Conservation (phyloP, 768 basidiomycete species). For the Suillus subaureus region DNA sequence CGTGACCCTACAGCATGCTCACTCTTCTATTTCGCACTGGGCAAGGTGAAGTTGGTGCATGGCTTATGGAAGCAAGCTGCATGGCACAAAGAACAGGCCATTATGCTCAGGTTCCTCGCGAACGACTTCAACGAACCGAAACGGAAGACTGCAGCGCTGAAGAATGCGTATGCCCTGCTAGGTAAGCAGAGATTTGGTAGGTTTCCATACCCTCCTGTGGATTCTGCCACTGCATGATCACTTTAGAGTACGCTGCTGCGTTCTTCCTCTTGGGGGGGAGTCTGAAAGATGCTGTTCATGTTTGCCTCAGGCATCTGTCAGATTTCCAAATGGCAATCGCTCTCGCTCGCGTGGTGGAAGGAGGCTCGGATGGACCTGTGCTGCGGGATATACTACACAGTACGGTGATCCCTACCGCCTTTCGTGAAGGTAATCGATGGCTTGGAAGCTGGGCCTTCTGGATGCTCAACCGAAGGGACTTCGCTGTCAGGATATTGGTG, state of each 20-base stretch:
- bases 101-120: slow-evolving; percentile 89
- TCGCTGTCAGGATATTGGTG: slow-evolving; percentile 87
- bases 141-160: slow-evolving; percentile 92
- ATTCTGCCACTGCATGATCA: slow-evolving; percentile 10
- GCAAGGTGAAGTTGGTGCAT: slow-evolving; percentile 89
- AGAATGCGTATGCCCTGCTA: slow-evolving; percentile 93
- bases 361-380: slow-evolving; percentile 79
- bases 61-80: slow-evolving; percentile 95
- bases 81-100: slow-evolving; percentile 86
- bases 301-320: slow-evolving; percentile 83
- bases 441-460: slow-evolving; percentile 96
- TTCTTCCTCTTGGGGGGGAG: slow-evolving; percentile 94
- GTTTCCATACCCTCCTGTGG: slow-evolving; percentile 26
- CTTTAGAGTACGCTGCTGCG: slow-evolving; percentile 88
- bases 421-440: slow-evolving; percentile 89
- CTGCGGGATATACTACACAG: slow-evolving; percentile 69
- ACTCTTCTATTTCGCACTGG: slow-evolving; percentile 92
- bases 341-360: slow-evolving; percentile 82
- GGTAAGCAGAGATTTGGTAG: slow-evolving; percentile 90
- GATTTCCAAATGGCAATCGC: slow-evolving; percentile 93
- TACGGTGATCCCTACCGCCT: slow-evolving; percentile 82
- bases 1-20: slow-evolving; percentile 91
- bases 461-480: slow-evolving; percentile 83
- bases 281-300: slow-evolving; percentile 87
- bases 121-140: slow-evolving; percentile 85